Evolutionary conservation across 106 monocot species (phyloP).

Genomic region (Dendrobium chrysotoxum): DNA sequence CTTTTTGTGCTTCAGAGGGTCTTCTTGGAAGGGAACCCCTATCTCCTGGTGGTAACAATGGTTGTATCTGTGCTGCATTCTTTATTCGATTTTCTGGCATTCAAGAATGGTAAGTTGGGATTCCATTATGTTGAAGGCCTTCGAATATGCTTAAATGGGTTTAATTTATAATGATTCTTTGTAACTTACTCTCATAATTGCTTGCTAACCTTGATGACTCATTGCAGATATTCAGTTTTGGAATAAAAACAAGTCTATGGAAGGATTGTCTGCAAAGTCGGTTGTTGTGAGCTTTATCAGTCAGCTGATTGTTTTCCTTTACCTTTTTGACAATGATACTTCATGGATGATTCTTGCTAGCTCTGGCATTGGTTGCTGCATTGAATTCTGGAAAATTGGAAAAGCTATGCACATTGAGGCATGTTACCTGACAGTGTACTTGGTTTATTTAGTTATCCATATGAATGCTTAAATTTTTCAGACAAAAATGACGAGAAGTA

Average conservation of each 20-base stretch:
- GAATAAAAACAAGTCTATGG: conserved; percentile 99
- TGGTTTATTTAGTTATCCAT: neutral
- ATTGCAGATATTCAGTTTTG: conserved; percentile 96
- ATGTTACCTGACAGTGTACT: neutral
- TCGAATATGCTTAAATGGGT: neutral
- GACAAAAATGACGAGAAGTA: neutral
- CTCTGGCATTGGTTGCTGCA: conserved; percentile 92
- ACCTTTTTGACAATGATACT: conserved; percentile 97
- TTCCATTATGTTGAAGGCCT: conserved; percentile 4
- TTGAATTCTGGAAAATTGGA: conserved; percentile 99
- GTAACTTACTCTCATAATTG: neutral
- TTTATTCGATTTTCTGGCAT: conserved; percentile 90
- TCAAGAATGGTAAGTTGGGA: conserved; percentile 77
- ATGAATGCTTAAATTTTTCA: neutral
- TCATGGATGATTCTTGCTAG: conserved; percentile 99
- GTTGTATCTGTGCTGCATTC: conserved; percentile 88
- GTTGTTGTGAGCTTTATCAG: conserved; percentile 93
- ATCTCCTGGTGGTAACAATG: conserved; percentile 79
- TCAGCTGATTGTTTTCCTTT: conserved; percentile 93
- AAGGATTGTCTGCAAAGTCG: conserved; percentile 95
- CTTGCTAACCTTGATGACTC: neutral
- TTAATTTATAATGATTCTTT: conserved; percentile 2
- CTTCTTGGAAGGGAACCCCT: conserved; percentile 96
- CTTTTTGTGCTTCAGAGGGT: conserved; percentile 64
- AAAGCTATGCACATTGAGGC: conserved; percentile 99